Percentiles rank a stretch among this genome's conserved stretches.
These are phyloP conservation scores for Penicillium sp. DNA, from an alignment of 2,329 filamentous ascomycete species.

Conservation along the genomic window DNA sequence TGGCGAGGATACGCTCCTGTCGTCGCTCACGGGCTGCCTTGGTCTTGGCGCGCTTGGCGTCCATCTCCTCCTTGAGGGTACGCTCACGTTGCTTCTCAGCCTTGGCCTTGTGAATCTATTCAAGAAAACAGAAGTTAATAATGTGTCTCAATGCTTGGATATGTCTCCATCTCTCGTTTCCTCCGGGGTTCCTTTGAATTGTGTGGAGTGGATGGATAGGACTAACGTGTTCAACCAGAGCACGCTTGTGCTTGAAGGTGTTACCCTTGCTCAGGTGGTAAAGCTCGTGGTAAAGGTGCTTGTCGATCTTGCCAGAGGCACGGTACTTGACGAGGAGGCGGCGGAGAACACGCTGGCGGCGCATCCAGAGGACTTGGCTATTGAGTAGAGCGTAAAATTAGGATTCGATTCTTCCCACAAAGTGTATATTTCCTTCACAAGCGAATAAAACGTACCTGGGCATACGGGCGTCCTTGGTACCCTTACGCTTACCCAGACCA, in stretches of 20 bases:
- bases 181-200: background rate
- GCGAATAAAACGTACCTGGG: constrained; percentile 67
- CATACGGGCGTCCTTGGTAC: constrained; percentile 99
- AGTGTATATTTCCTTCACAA: constrained; percentile 16
- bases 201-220: constrained; percentile 5
- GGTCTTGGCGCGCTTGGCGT: constrained; percentile 99
- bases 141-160: background rate
- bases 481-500: constrained; percentile 99
- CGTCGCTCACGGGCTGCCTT: constrained; percentile 99
- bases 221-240: constrained; percentile 98
- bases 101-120: constrained; percentile 98
- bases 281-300: constrained; percentile 99
- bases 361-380: constrained; percentile 98
- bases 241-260: constrained; percentile 99
- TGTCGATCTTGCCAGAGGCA: constrained; percentile 99
- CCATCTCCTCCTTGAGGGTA: constrained; percentile 98
- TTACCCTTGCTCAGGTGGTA: constrained; percentile 99
- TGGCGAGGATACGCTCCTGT: constrained; percentile 83
- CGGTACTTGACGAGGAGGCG: constrained; percentile 99
- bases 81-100: constrained; percentile 97
- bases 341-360: constrained; percentile 97
- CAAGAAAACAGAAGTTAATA: constrained; percentile 20
- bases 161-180: background rate
- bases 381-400: constrained; percentile 28
- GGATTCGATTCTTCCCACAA: background rate